Base-by-base conservation (phyloP, 345 rosid genomes). In the Salix suchowensis region DNA sequence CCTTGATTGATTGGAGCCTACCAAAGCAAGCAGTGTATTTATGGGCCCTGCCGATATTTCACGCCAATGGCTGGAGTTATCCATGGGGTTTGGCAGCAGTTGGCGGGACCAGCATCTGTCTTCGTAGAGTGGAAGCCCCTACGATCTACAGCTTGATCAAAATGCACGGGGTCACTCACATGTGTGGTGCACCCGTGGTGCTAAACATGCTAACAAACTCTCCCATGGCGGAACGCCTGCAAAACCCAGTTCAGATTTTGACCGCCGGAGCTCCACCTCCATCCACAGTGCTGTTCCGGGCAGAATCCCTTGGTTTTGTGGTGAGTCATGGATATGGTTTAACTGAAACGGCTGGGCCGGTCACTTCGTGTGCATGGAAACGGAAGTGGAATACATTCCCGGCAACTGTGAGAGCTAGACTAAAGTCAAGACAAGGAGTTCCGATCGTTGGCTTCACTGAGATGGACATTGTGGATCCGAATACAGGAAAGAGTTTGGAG, bases 341-440 rank as follows among this genome's bases (percentile, higher is more conserved):
- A 21, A 80, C 83, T 13, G 79, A 80, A 67, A 71, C 76, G 16
- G 79, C 64, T 14, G 73, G 79, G 11, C 44, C 7, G 0, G 79
- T 65, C 10, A 72, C 71, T 6, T 71, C 76, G 7, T 75, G 83
- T 18, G 76, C 83, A 0, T 80, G 83, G 83, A 80, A 80, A 26
- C 30, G 4, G 34, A 16, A 80, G 14, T 80, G 83, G 83, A 65
- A 80, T 21, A 21, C 9, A 11, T 42, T 80, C 0, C 83, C 79
- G 0, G 83, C 79, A 8, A 40, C 62, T 26, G 79, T 71, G 46
- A 28, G 72, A 16, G 76, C 79, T 4, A 64, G 64, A 58, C 54
- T 80, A 21, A 80, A 80, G 21, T 42, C 83, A 18, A 80, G 83
- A 67, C 83, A 80, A 66, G 83, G 83, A n/a, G 79, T 80, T 15